Evolutionary conservation across 805 yeast species (phyloP), one percentile per base, ranked within the genome.

Genomic region (Torulaspora franciscae): DNA sequence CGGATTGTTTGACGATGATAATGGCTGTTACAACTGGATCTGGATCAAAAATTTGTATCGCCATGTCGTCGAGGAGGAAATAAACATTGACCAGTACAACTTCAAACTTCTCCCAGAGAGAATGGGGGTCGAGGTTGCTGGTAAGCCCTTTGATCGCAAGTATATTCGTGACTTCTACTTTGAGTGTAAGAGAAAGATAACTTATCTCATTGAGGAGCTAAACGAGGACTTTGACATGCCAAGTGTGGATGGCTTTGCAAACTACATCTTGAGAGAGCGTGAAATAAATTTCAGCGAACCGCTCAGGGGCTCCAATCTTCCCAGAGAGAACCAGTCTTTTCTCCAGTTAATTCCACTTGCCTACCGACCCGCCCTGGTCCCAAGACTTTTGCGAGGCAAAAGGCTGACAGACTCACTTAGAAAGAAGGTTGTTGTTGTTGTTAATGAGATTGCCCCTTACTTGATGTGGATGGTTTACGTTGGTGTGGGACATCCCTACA

Each of bases 121-220:
- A 5, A 35, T 41, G 15, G 45, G 48, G 6, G 32, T 35, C 9
- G 9, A n/a, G 8, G 30, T 45, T 3, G 9, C 25, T 7, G 45
- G 48, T 10, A 45, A 40, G 36, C 23, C 19, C 13, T 34, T 45
- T n/a, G 22, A 37, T 28, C 45, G 48, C 10, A 25, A 36, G 23
- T 45, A 45, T 35, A 26, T 40, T 8, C 40, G 45, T 3, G 42
- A 25, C 26, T 45, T 45, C 32, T 33, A 45, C 32, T 17, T 4
- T 28, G 33, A 25, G 7, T 36, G 43, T 29, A 24, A 23, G 15
- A 22, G 13, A 5, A 19, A 14, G 17, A 17, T 45, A 10, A 42
- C 34, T 14, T 13, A 13, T 3, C 14, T 41, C 14, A 25, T 28
- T 25, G 41, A 34, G 25, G 23, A 28, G 17, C 13, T 45, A 17